These are phyloP conservation scores for Aspergillus sp. DNA, from an alignment of 2,329 filamentous ascomycete species.

Conservation along the genomic window DNA sequence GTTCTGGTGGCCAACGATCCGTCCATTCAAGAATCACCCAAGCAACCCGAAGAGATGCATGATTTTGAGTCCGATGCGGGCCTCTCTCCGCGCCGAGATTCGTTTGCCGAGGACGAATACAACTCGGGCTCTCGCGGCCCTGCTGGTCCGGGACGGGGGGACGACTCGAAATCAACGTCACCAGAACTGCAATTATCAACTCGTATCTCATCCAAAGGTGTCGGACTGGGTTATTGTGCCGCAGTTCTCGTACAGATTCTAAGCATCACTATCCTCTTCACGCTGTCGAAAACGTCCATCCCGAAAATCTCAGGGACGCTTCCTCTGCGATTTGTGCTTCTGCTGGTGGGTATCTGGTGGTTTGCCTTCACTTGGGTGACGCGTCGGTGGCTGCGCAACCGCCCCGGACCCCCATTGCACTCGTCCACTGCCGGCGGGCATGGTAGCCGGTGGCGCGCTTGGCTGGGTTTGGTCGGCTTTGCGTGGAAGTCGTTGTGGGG, in stretches of 20 bases:
- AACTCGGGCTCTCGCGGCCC: slow-evolving; percentile 19
- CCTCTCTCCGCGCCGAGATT: background rate
- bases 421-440: slow-evolving; percentile 11
- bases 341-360: slow-evolving; percentile 86
- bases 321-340: slow-evolving; percentile 77
- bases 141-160: slow-evolving; percentile 1
- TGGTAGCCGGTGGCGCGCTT: slow-evolving; percentile 44
- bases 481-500: slow-evolving; percentile 80
- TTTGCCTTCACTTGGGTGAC: slow-evolving; percentile 79
- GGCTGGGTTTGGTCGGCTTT: slow-evolving; percentile 69
- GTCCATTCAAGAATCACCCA: slow-evolving; percentile 36
- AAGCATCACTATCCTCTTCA: slow-evolving; percentile 71
- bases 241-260: slow-evolving; percentile 79
- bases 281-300: slow-evolving; percentile 36
- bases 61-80: slow-evolving; percentile 18
- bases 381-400: slow-evolving; percentile 75
- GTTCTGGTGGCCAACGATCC: slow-evolving; percentile 82
- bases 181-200: slow-evolving; percentile 77
- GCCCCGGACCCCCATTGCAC: slow-evolving; percentile 71
- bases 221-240: slow-evolving; percentile 84
- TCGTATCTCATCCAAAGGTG: slow-evolving; percentile 81
- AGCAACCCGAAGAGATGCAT: slow-evolving; percentile 24
- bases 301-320: slow-evolving; percentile 68
- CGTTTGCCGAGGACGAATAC: slow-evolving; percentile 22
- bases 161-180: slow-evolving; percentile 36